phyloP scores from a whole-genome alignment of 2,329 filamentous ascomycete genomes.

The Colletotrichum tabaci region DNA sequence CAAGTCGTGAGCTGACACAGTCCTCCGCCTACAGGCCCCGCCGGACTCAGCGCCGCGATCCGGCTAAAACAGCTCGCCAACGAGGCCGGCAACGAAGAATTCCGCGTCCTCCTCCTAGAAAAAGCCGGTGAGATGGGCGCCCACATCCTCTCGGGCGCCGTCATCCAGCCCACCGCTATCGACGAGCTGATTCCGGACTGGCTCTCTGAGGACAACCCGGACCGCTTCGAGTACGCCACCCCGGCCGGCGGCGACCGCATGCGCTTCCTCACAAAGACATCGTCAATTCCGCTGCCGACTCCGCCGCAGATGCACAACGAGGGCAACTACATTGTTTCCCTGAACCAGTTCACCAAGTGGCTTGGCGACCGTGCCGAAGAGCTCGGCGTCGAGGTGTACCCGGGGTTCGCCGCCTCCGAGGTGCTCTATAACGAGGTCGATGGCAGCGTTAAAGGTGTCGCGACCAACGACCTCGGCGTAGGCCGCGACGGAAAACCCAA shows the following conservation, averaged over 20 bases:
- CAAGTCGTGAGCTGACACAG: neutral
- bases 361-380: constrained; percentile 97
- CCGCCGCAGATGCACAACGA: constrained; percentile 99
- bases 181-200: constrained; percentile 95
- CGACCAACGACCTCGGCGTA: constrained; percentile 94
- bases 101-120: constrained; percentile 91
- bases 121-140: constrained; percentile 96
- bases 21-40: constrained; percentile 72
- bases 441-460: constrained; percentile 92
- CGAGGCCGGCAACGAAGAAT: constrained; percentile 94
- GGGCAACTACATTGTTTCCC: constrained; percentile 96
- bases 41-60: constrained; percentile 93
- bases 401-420: constrained; percentile 95
- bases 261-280: constrained; percentile 91
- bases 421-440: constrained; percentile 84
- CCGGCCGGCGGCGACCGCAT: constrained; percentile 88
- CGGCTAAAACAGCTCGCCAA: constrained; percentile 95
- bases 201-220: constrained; percentile 89
- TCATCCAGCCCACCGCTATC: constrained; percentile 90
- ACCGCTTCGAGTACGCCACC: constrained; percentile 89
- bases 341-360: constrained; percentile 97
- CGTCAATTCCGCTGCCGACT: constrained; percentile 83
- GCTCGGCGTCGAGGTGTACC: constrained; percentile 94
- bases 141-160: constrained; percentile 95
- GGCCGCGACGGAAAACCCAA: constrained; percentile 87